Percentiles rank a stretch among this genome's conserved stretches.
Evolutionary conservation across 805 yeast species (phyloP).

Genomic region (Candida insectorum): DNA sequence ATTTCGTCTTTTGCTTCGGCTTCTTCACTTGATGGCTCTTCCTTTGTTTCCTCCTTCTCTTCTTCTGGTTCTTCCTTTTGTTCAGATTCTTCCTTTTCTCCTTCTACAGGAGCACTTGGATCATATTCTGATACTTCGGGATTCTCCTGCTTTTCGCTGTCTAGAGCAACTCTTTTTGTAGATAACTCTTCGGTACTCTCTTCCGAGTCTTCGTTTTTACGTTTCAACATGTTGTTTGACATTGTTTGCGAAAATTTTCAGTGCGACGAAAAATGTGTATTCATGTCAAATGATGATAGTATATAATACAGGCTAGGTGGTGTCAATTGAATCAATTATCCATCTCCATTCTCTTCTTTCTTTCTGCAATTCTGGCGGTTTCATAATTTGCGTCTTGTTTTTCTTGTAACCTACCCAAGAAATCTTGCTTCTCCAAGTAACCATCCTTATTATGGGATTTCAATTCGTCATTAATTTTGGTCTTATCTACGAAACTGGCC

Average conservation of each 20-base stretch:
- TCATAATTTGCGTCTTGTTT: slow-evolving; percentile 51
- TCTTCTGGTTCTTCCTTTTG: background rate
- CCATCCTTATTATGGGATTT: slow-evolving; percentile 82
- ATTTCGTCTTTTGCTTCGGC: slow-evolving; percentile 1
- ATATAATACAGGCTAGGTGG: no score
- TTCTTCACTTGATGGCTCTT: slow-evolving; percentile 1
- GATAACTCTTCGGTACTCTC: slow-evolving; percentile 44
- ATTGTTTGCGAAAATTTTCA: slow-evolving; percentile 5
- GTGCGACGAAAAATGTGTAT: no score
- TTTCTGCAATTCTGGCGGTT: slow-evolving; percentile 37
- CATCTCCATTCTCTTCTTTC: slow-evolving; percentile 14
- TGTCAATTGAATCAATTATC: background rate
- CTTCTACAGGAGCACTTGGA: slow-evolving; percentile 5
- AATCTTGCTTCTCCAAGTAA: slow-evolving; percentile 86
- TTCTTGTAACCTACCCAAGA: slow-evolving; percentile 70
- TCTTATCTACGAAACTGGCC: slow-evolving; percentile 89
- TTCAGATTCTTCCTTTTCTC: slow-evolving; percentile 4
- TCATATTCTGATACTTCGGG: no score
- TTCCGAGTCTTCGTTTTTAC: slow-evolving; percentile 63
- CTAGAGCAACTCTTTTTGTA: slow-evolving; percentile 68
- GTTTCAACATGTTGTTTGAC: slow-evolving; percentile 42
- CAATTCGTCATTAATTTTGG: slow-evolving; percentile 81
- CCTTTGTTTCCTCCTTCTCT: background rate
- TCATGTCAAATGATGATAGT: no score
- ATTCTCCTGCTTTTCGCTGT: slow-evolving; percentile 41